Evolutionary conservation across 2,329 filamentous ascomycete genomes (phyloP), one percentile per base, ranked within the genome.

Genomic region (Leptographium flavum): DNA sequence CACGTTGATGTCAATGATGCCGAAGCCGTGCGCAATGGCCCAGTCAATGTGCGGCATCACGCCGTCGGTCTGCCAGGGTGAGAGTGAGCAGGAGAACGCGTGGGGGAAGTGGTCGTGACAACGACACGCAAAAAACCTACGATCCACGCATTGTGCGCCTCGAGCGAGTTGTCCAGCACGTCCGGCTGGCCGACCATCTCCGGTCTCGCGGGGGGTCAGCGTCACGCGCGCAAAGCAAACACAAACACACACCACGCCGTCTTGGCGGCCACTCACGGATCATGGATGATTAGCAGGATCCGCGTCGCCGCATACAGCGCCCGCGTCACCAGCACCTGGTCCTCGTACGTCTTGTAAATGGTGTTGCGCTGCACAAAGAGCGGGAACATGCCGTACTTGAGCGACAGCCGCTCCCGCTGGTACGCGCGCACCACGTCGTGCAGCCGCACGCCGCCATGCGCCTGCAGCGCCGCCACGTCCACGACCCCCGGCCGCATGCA

Each of bases 1-100:
- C 3, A 98, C 73, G 52, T 96, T 96, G 47, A 94, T 76, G 59
- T 98, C 92, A 55, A 98, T 83, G 21, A 96, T 77, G 2, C 79
- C 86, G 56, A 90, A 94, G 15, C 74, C 77, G 47, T 86, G 74
- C n/a, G 71, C 65, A 19, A 80, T 63, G 0, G 87, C 87, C 87
- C 87, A 94, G 48, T 83, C 79, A 51, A 95, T 77, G 59, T 94
- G 95, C 25, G 79, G 74, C 56, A 79, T 78, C 39, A 87, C 74
- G 41, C 78, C 74, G 69, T 96, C 88, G 65, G 84, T 78, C 87
- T 94, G 42, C n/a, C n/a, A n/a, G 14, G 42, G 39, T 41, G 32
- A 19, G 3, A 32, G 27, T 21, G 7, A 17, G 36, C 17, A 41
- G 27, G 9, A 17, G 7, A n/a, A 21, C n/a, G 10, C 2, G 23